Evolutionary conservation across 2,329 filamentous ascomycete species (phyloP).

Genomic region (Fusarium redolens): DNA sequence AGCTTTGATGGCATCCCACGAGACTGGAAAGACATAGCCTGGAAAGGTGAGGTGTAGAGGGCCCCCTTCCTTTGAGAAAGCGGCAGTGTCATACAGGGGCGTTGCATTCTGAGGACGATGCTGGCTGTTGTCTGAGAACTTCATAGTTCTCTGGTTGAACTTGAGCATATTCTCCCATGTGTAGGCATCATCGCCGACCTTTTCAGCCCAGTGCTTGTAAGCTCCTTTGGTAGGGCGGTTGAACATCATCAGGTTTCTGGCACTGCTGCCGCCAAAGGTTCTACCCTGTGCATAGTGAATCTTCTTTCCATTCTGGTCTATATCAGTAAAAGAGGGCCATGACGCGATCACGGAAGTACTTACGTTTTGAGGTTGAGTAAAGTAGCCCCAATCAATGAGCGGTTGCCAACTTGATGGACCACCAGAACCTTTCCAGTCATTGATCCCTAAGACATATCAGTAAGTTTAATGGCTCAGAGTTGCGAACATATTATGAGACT

Average conservation of each 20-base stretch:
- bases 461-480: too few species aligned
- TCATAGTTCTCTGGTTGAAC: neutral
- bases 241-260: conserved; percentile 4
- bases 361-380: conserved; percentile 1
- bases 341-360: fast-evolving
- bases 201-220: neutral
- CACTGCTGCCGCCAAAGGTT: neutral
- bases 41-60: neutral
- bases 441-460: neutral
- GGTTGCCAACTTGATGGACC: neutral
- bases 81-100: neutral
- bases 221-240: neutral
- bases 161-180: conserved; percentile 1
- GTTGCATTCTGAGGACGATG: neutral
- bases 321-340: neutral
- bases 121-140: neutral
- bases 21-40: neutral
- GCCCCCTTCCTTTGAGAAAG: neutral
- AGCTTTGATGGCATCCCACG: neutral
- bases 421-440: neutral
- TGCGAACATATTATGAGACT: neutral
- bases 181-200: neutral
- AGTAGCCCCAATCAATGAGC: conserved; percentile 1
- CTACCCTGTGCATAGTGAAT: neutral
- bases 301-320: neutral